Percentiles rank a stretch among this genome's conserved stretches.
These are phyloP conservation scores for Durusdinium trenchii DNA, from an alignment of 73 alveolate species.

Conservation along the genomic window DNA sequence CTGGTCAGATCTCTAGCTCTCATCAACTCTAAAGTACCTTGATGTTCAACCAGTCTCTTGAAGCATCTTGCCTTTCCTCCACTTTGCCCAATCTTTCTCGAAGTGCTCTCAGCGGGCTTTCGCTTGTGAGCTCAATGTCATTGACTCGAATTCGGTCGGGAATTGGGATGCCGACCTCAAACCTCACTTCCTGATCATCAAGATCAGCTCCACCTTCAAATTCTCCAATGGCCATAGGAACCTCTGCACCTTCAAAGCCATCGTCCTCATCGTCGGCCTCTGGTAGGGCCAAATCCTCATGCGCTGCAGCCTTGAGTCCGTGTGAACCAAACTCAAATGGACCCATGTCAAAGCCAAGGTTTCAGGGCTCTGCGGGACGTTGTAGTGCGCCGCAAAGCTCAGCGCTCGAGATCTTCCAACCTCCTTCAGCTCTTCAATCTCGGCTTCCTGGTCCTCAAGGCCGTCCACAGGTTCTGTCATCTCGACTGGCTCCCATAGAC, in stretches of 20 bases:
- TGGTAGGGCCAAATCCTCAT: not conserved
- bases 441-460: not conserved
- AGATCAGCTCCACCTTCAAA: too few species aligned
- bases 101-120: not conserved
- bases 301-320: too few species aligned
- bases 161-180: not conserved
- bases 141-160: not conserved
- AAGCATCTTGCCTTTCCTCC: not conserved
- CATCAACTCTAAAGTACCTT: not conserved
- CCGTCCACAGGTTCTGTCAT: not conserved
- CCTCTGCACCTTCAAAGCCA: not conserved
- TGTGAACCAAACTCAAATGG: not conserved
- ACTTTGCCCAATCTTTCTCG: not conserved
- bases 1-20: not conserved
- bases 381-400: not conserved
- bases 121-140: not conserved
- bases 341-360: too few species aligned
- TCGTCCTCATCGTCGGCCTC: not conserved
- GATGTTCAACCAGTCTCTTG: not conserved
- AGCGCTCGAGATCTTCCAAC: not conserved
- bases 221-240: too few species aligned
- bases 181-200: not conserved
- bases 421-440: not conserved
- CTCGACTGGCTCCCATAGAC: not conserved
- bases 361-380: not conserved